Evolutionary conservation across 345 rosid species (phyloP), one percentile per base, ranked within the genome.

Genomic region (Citrus cavaleriei): DNA sequence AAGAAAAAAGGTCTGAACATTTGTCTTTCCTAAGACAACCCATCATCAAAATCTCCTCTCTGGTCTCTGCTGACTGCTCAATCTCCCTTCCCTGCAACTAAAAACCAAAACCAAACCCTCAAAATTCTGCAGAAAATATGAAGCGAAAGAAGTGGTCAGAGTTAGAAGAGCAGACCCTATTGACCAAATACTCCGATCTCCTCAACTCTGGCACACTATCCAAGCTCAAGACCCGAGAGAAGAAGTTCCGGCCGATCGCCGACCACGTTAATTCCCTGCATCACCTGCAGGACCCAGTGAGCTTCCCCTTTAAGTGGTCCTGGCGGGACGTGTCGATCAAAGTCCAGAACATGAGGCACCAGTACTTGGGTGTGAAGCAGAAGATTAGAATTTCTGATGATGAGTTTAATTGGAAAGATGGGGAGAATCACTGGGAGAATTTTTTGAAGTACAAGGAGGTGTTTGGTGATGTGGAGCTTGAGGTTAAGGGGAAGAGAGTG

Each of bases 321-420:
- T 90, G 97, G 97, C 88, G 97, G 13, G 97, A 92, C 73, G 93
- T 90, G 16, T 92, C 94, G 46, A 90, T 92, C 71, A 90, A 92
- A 80, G 93, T 90, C 68, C 96, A 92, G 87, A 92, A 92, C 86
- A 92, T 89, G 97, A 83, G 97, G 86, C 92, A 92, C 73, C 97
- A 92, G 85, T 92, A 92, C 78, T 72, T 90, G 79, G 97, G 97
- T 51, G 97, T 92, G 77, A 92, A 92, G 87, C 94, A 92, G 87
- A 92, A 92, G 94, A 90, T 92, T 81, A 84, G 87, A 68, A 72
- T 81, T 77, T 79, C 94, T 24, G 78, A 80, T 6, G 90, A 86
- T 24, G 90, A 84, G 75, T 90, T 88, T 78, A 83, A 89, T 78
- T 90, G 97, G 94, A 81, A 86, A 65, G 97, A 90, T 75, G 94